These are phyloP conservation scores for Scleroderma citrinum DNA, from an alignment of 768 basidiomycete genomes.

Conservation along the genomic window DNA sequence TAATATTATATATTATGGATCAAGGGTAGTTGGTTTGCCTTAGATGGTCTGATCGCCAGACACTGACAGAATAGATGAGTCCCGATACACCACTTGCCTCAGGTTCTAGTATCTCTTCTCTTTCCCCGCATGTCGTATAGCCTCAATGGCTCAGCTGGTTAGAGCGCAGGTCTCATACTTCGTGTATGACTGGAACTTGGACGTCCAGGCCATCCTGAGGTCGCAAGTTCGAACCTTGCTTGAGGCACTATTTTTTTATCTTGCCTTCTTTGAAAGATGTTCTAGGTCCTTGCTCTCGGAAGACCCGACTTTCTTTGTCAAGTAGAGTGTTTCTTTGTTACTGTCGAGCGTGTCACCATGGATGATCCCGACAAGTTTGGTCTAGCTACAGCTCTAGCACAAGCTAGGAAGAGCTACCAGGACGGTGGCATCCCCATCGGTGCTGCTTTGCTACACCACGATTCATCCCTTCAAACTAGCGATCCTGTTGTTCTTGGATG, in stretches of 20 bases:
- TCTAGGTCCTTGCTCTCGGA: no score
- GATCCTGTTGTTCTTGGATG: conserved; percentile 33
- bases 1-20: no score
- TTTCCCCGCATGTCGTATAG: conserved; percentile 2
- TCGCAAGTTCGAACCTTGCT: conserved; percentile 59
- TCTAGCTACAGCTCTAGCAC: conserved; percentile 27
- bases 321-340: no score
- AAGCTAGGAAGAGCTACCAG: conserved; percentile 41
- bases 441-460: conserved; percentile 37
- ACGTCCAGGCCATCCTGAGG: conserved; percentile 43
- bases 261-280: neutral
- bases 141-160: conserved; percentile 47
- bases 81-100: no score
- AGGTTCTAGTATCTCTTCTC: no score
- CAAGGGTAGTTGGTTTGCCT: no score
- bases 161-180: conserved; percentile 51
- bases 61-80: no score
- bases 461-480: conserved; percentile 1
- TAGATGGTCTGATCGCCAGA: no score
- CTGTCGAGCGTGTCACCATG: no score
- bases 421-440: conserved; percentile 66
- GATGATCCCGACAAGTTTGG: conserved; percentile 25
- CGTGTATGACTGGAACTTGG: conserved; percentile 24
- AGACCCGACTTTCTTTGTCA: no score
- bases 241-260: conserved; percentile 32